Percentiles rank a stretch among this genome's conserved stretches.
Evolutionary conservation across 2,329 filamentous ascomycete species (phyloP).

Genomic region (Podosphaera leucotricha): DNA sequence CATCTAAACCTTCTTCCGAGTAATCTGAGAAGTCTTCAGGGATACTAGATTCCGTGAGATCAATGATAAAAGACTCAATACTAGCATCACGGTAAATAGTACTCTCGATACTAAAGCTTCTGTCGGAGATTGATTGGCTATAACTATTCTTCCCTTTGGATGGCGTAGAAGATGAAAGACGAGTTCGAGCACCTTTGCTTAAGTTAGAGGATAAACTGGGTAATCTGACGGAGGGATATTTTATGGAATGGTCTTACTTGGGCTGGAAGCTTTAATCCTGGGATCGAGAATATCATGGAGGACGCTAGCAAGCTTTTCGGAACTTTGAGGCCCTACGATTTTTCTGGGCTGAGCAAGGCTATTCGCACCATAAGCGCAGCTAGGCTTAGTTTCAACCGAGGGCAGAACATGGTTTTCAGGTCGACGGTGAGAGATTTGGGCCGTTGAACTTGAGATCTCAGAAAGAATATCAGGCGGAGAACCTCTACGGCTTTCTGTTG

Average conservation of each 20-base stretch:
- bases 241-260: constrained; percentile 1
- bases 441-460: constrained; percentile 7
- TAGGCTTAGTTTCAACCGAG: constrained; percentile 6
- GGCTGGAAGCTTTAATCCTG: constrained; percentile 1
- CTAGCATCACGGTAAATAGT: constrained; percentile 16
- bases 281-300: constrained; percentile 8
- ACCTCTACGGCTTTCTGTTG: constrained; percentile 6
- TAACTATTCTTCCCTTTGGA: constrained; percentile 1
- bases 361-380: constrained; percentile 13
- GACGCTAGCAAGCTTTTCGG: constrained; percentile 5
- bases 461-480: constrained; percentile 5
- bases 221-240: neutral
- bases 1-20: neutral
- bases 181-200: neutral
- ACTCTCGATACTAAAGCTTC: constrained; percentile 18
- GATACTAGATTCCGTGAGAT: constrained; percentile 3
- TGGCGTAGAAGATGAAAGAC: neutral
- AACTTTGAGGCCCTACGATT: constrained; percentile 3
- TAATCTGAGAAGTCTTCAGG: constrained; percentile 3
- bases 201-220: neutral
- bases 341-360: constrained; percentile 5
- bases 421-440: constrained; percentile 5
- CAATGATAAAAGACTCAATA: constrained; percentile 11
- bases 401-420: constrained; percentile 6
- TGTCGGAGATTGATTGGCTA: neutral